Evolutionary conservation across 192 early-diverging fungal species (phyloP).

Genomic region (Backusella morwellensis): DNA sequence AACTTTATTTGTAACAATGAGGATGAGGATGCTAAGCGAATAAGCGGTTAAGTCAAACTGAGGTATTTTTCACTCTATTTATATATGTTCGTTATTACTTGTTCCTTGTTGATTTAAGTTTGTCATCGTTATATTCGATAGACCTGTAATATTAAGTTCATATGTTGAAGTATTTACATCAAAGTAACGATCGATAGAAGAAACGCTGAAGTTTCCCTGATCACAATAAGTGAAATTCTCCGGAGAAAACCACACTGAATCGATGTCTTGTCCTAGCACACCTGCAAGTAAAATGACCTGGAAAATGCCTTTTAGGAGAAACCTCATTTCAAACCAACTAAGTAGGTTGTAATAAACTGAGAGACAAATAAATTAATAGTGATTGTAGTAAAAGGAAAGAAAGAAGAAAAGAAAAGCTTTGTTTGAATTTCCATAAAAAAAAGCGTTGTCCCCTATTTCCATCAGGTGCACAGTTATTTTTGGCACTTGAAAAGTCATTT

Average conservation of each 20-base stretch:
- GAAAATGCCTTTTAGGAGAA: background rate
- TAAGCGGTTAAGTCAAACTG: background rate
- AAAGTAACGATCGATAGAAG: background rate
- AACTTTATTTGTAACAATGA: conserved; percentile 4
- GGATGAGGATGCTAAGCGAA: background rate
- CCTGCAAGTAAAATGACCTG: background rate
- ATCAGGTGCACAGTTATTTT: conserved; percentile 1
- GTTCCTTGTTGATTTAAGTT: conserved; percentile 4
- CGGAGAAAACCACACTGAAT: conserved; percentile 13
- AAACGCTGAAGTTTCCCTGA: background rate
- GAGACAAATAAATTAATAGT: background rate
- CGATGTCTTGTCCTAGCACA: background rate
- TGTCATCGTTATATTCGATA: background rate
- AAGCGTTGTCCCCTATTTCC: background rate
- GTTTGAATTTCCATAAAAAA: background rate
- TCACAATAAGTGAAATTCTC: background rate
- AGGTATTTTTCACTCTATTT: background rate
- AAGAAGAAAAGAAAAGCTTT: background rate
- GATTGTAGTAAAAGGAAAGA: background rate
- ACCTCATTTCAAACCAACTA: conserved; percentile 4
- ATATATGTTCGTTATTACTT: conserved; percentile 8
- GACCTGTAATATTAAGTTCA: background rate
- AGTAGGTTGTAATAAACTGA: background rate
- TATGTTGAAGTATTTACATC: conserved; percentile 10
- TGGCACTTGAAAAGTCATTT: background rate